Evolutionary conservation across 2,329 filamentous ascomycete genomes (phyloP), one percentile per base, ranked within the genome.

Genomic region (Curvularia eragrostidis): DNA sequence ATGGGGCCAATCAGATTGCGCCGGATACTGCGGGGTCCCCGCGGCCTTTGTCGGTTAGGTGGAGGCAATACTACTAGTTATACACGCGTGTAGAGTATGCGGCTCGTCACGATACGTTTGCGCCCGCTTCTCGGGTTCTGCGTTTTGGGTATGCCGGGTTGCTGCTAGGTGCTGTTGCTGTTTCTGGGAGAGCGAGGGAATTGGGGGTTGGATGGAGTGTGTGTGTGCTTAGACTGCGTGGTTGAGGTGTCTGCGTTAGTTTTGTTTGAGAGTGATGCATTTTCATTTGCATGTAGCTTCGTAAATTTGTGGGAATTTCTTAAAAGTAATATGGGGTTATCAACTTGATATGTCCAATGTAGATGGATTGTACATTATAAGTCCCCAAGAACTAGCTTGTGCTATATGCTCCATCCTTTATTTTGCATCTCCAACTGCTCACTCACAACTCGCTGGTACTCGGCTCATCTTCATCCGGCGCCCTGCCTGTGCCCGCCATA

Each of bases 401-500:
- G 24, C 24, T 26, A 26, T 3, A 7, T 34, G 15, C 13, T 34
- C 13, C 13, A 15, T 36, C 15, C 15, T 30, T 10, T 3, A 18
- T 8, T 9, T 36, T n/a, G 15, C 5, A 36, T 8, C 2, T 8
- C 34, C 15, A 36, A 36, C 15, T 36, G 2, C 15, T 18, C 34
- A 2, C 5, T 43, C 41, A 43, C 8, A 43, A 24, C 41, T 43
- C 41, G n/a, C 41, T 43, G 7, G n/a, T 43, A 18, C n/a, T 64
- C 23, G 32, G 61, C 18, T 66, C 65, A 9, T 69, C 65, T 2
- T 73, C 67, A 5, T 65, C 62, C 1, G 58, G 64, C 1, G 62
- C 46, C 18, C 61, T 64, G 6, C 67, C 69, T 12, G 70, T 72
- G 0, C 68, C 69, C 15, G 59, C 50, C 18, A 54, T 44, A 21